phyloP scores from a whole-genome alignment of 495 filamentous ascomycete genomes.

The Mycothermus thermophilus region DNA sequence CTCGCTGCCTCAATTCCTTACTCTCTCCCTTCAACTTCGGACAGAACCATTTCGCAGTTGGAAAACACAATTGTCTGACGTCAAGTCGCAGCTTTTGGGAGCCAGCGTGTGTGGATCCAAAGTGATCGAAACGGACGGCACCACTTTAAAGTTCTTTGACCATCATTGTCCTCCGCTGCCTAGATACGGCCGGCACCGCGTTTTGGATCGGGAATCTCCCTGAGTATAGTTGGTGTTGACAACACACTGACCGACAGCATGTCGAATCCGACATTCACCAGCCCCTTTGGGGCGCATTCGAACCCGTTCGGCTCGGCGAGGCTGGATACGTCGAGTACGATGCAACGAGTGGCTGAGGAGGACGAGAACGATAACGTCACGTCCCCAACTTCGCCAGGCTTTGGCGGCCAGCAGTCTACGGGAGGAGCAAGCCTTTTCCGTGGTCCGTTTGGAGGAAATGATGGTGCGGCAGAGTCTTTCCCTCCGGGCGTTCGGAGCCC shows the following conservation, averaged over 20 bases:
- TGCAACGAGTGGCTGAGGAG: constrained; percentile 43
- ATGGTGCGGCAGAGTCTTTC: constrained; percentile 27
- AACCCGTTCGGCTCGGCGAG: constrained; percentile 37
- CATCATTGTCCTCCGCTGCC: too few species aligned
- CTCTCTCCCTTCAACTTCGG: constrained; percentile 1
- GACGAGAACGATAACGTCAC: constrained; percentile 44
- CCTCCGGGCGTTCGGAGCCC: constrained; percentile 28
- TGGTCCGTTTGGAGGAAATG: constrained; percentile 36
- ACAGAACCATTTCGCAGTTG: too few species aligned
- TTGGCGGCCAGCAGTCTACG: constrained; percentile 19
- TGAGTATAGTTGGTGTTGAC: too few species aligned
- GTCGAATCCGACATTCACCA: constrained; percentile 41
- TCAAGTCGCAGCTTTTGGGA: too few species aligned
- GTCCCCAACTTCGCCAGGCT: constrained; percentile 41
- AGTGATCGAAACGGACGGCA: too few species aligned
- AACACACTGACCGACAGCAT: too few species aligned
- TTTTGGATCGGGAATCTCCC: too few species aligned
- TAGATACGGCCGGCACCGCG: too few species aligned
- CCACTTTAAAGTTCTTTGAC: too few species aligned
- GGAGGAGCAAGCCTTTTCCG: too few species aligned
- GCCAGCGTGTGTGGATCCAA: too few species aligned
- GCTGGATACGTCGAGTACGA: constrained; percentile 24
- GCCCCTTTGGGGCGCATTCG: constrained; percentile 37
- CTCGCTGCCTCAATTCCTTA: constrained; percentile 6
- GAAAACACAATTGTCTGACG: too few species aligned